Base-by-base conservation (phyloP, 2,329 filamentous ascomycete genomes). In the Tolypocladium endophyticum region DNA sequence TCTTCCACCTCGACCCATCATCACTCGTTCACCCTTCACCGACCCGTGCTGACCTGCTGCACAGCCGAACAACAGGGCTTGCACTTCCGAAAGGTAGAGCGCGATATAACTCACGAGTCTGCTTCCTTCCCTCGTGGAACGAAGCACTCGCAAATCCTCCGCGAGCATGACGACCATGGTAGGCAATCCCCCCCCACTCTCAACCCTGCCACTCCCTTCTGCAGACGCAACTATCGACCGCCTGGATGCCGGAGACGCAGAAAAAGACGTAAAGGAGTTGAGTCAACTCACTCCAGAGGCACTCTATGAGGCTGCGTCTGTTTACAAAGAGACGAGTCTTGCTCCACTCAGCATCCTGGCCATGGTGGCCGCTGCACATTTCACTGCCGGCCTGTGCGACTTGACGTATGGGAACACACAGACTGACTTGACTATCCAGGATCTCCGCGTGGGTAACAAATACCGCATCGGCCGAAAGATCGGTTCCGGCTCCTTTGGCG, bases 401-500 rank as follows among this genome's bases (percentile, higher is more conserved):
- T 52, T 23, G 16, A 36, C 36, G 38, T 50, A 9, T 36, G 41
- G 45, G 54, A 30, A 16, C n/a, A 45, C n/a, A 33, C 23, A 57
- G 25, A 41, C 66, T 70, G 65, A 71, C 61, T 3, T 56, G 43
- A 8, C 39, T 33, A 18, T 41, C 43, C 70, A 97, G 93, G 94
- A 99, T 86, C 87, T 99, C 71, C 92, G 94, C 73, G 94, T 99
- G 78, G 94, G 94, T 78, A 97, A 97, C 77, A 97, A 99, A 75
- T 99, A 99, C 86, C 92, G 94, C 70, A 97, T 99, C 77, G 94
- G 94, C 75, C 91, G 94, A 71, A 99, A 99, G 85, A 99, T 99
- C 72, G 94, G 94, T 69, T 96, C 92, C 68, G 94, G 94, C 68
- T 92, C 88, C 72, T 99, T 99, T 75, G 94, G 94, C 80, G 94